A percentile compares a stretch with the other conserved stretches of the same genome.
These are phyloP conservation scores for Coemansia sp. DNA, from an alignment of 192 early-diverging fungal genomes.

Conservation along the genomic window DNA sequence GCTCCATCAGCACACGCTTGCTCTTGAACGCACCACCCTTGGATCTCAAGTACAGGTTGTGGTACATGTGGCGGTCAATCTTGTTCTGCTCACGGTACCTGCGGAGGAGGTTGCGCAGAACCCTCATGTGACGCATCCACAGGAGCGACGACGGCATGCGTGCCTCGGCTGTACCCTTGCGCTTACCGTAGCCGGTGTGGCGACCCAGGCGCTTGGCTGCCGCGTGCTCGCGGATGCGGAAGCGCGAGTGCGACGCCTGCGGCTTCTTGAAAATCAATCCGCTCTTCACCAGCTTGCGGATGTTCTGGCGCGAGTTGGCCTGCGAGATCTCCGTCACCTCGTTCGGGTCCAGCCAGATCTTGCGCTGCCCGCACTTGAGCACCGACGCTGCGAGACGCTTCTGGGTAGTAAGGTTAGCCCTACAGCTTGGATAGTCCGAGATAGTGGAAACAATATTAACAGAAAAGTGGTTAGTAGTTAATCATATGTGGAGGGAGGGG, in stretches of 20 bases:
- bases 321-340: slow-evolving; percentile 92
- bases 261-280: slow-evolving; percentile 97
- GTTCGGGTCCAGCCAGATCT: slow-evolving; percentile 98
- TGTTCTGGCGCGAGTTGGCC: slow-evolving; percentile 98
- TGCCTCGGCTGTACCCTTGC: slow-evolving; percentile 94
- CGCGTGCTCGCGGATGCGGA: slow-evolving; percentile 86
- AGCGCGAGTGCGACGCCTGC: slow-evolving; percentile 82
- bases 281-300: slow-evolving; percentile 97
- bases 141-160: slow-evolving; percentile 94
- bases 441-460: too few species aligned
- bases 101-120: slow-evolving; percentile 89
- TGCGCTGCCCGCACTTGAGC: slow-evolving; percentile 96
- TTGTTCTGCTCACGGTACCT: slow-evolving; percentile 98
- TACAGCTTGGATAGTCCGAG: slow-evolving; percentile 15
- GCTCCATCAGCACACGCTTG: slow-evolving; percentile 99
- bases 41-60: slow-evolving; percentile 93
- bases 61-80: slow-evolving; percentile 99
- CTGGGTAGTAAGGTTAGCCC: slow-evolving; percentile 80
- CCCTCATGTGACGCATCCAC: slow-evolving; percentile 99
- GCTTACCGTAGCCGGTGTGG: slow-evolving; percentile 92
- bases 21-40: slow-evolving; percentile 99
- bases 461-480: too few species aligned
- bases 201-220: slow-evolving; percentile 97
- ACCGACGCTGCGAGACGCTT: slow-evolving; percentile 97
- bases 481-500: too few species aligned